Evolutionary conservation across 2,329 filamentous ascomycete species (phyloP).

Genomic region (Calonectria ilicicola): DNA sequence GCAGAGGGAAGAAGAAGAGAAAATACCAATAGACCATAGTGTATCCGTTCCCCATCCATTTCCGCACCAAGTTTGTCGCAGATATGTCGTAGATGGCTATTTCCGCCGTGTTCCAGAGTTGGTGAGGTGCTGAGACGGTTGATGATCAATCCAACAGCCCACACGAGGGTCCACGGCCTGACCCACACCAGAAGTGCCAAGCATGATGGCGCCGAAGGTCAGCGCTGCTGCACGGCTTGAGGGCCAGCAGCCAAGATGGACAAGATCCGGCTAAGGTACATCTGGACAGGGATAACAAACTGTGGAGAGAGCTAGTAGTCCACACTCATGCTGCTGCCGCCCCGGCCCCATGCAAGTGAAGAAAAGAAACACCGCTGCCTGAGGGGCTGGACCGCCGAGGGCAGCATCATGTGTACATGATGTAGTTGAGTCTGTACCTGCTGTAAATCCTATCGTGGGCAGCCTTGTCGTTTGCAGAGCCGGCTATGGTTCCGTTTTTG

Average conservation of each 20-base stretch:
- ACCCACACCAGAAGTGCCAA: constrained; percentile 26
- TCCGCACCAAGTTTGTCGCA: background rate
- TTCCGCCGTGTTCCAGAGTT: constrained; percentile 5
- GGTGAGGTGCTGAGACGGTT: background rate
- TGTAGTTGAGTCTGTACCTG: background rate
- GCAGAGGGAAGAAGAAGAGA: background rate
- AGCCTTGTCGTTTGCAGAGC: background rate
- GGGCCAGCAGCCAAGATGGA: constrained; percentile 24
- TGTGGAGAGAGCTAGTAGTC: constrained; percentile 29
- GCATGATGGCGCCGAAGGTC: constrained; percentile 28
- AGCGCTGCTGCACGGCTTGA: constrained; percentile 25
- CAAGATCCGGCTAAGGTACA: constrained; percentile 31
- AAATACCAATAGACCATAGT: background rate
- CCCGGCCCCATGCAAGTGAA: constrained; percentile 18
- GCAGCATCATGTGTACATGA: background rate
- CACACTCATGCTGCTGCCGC: constrained; percentile 14
- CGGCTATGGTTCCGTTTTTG: background rate
- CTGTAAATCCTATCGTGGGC: background rate
- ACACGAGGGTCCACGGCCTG: constrained; percentile 2
- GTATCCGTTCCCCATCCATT: background rate
- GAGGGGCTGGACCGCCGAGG: background rate
- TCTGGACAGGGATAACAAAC: constrained; percentile 28
- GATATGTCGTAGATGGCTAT: background rate
- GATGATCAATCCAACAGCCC: constrained; percentile 23
- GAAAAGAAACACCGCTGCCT: constrained; percentile 15